Conservation (phyloP, 2,329 filamentous ascomycete species). For the Exophiala viscosa region DNA sequence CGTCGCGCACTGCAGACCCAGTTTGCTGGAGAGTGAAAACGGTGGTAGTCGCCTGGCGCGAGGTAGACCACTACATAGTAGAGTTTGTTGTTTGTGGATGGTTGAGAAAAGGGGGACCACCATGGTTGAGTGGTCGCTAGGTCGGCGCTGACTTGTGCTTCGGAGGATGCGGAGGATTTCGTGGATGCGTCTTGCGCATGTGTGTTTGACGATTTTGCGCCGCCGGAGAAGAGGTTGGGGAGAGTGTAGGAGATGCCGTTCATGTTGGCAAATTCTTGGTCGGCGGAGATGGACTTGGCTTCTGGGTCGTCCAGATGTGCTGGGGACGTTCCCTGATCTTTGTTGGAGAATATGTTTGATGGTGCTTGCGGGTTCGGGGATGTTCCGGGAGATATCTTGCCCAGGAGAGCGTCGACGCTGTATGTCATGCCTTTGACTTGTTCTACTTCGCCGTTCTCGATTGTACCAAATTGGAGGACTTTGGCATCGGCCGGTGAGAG, state of each 20-base stretch:
- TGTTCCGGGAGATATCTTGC: constrained; percentile 48
- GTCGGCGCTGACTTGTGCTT: constrained; percentile 79
- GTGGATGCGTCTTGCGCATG: constrained; percentile 69
- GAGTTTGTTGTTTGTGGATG: constrained; percentile 61
- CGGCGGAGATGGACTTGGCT: constrained; percentile 57
- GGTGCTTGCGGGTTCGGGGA: constrained; percentile 39
- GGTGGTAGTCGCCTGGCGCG: constrained; percentile 95
- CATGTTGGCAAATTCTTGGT: constrained; percentile 89
- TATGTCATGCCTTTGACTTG: constrained; percentile 99
- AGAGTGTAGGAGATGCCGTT: constrained; percentile 96
- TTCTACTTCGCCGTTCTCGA: constrained; percentile 90
- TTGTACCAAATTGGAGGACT: constrained; percentile 85
- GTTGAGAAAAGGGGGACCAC: constrained; percentile 63
- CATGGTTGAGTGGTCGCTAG: constrained; percentile 70
- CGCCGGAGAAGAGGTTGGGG: constrained; percentile 80
- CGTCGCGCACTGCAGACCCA: constrained; percentile 93
- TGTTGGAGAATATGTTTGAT: constrained; percentile 35
- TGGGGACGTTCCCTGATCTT: constrained; percentile 33
- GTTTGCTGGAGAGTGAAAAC: constrained; percentile 90
- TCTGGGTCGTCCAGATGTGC: constrained; percentile 30
- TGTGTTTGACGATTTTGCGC: constrained; percentile 47
- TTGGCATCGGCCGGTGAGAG: constrained; percentile 87
- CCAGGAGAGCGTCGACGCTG: constrained; percentile 86
- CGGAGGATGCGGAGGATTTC: constrained; percentile 63
- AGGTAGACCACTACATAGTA: constrained; percentile 96